Evolutionary conservation across 2,329 filamentous ascomycete species (phyloP).

Genomic region (Akanthomyces uredinophilus): DNA sequence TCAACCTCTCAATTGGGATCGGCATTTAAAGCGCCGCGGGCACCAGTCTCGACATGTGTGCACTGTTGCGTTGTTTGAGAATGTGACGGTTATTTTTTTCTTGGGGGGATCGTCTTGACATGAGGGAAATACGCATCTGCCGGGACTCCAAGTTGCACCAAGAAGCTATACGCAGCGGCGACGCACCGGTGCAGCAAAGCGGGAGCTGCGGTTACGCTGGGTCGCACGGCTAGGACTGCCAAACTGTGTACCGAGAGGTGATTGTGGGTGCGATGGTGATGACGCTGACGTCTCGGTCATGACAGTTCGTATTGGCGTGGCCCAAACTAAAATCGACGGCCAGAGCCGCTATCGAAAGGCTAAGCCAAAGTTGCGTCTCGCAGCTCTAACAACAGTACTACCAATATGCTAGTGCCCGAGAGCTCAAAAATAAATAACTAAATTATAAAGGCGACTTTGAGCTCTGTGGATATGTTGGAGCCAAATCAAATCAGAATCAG

Average conservation of each 20-base stretch:
- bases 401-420: background rate
- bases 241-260: background rate
- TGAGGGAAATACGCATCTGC: constrained; percentile 5
- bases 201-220: background rate
- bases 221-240: background rate
- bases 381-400: background rate
- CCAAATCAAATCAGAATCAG: background rate
- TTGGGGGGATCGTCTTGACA: background rate
- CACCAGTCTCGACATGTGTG: constrained; percentile 3
- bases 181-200: background rate
- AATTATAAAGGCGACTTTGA: background rate
- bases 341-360: background rate
- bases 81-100: background rate
- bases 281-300: constrained; percentile 5
- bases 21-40: background rate
- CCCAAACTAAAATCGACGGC: background rate
- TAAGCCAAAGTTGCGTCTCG: background rate
- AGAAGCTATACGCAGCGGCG: background rate
- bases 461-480: background rate
- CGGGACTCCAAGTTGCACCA: background rate
- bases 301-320: constrained; percentile 4
- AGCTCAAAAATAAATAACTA: background rate
- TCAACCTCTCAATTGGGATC: constrained; percentile 11
- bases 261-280: background rate
- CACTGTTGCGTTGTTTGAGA: background rate